Base-by-base conservation (phyloP, 345 rosid genomes). In the Citrus sinensis region DNA sequence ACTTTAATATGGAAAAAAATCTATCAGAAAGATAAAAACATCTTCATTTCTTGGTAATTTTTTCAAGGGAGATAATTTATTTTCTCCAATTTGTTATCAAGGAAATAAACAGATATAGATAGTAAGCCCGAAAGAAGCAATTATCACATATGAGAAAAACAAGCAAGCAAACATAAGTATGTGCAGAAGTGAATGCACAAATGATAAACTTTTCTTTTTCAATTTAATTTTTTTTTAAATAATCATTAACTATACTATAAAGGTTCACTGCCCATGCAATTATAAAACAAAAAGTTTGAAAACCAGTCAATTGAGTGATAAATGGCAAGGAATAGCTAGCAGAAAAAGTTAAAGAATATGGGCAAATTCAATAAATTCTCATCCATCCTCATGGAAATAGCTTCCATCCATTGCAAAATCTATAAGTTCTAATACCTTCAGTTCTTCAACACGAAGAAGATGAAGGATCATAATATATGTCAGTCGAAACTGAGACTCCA, bases 371-470 rank as follows among this genome's bases (percentile, higher is more conserved):
- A 55, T 22, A 37, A 62, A 35, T 11, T 35, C 11, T 61, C 65
- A 25, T 55, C 74, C 40, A 46, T n/a, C 54, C 24, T 42, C 29
- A 1, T 54, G 40, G 30, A 60, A 54, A 61, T 5, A 67, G 27
- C 60, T 64, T 70, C 40, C 68, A 24, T 55, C 58, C 29, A 67
- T 70, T 46, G 27, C 68, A 71, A 68, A 54, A 58, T 70, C 63
- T 62, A 74, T 46, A 76, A 59, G 56, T 54, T 74, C 14, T 46
- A 71, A 59, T 90, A 95, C 99, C 98, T 95, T 95, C 87, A 95
- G 72, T 85, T 95, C 99, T 88, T 95, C 99, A 72, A 95, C 99
- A 64, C 98, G 99, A 76, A 95, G 93, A 77, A 95, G 99, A 88
- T 92, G 98, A 82, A 95, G 83, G 81, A 95, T 95, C 99, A 95